Evolutionary conservation across 2,329 filamentous ascomycete species (phyloP).

Genomic region (Botrytis cinerea): DNA sequence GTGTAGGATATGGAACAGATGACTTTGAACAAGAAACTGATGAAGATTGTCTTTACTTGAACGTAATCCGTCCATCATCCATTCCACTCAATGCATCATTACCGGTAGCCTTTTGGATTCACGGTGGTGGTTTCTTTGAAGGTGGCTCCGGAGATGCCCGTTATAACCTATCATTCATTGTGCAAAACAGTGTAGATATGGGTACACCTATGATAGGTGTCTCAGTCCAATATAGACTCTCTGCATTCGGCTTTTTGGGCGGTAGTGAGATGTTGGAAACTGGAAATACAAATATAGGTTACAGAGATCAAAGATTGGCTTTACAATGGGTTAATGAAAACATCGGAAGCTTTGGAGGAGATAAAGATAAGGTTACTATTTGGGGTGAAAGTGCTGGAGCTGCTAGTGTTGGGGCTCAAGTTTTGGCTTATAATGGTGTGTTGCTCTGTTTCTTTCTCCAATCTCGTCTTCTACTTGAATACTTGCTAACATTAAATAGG

Average conservation of each 20-base stretch:
- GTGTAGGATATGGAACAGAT: conserved; percentile 36
- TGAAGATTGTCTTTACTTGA: conserved; percentile 58
- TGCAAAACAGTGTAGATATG: conserved; percentile 45
- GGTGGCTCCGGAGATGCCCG: conserved; percentile 31
- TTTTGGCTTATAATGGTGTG: conserved; percentile 49
- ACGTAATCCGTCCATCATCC: conserved; percentile 51
- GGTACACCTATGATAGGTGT: conserved; percentile 50
- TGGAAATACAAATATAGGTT: conserved; percentile 50
- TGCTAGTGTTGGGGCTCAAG: conserved; percentile 32
- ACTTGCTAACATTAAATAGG: conserved; percentile 39
- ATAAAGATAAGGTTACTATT: conserved; percentile 48
- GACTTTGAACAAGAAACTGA: conserved; percentile 27
- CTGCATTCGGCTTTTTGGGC: conserved; percentile 50
- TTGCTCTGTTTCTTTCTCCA: background rate
- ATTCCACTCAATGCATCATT: conserved; percentile 20
- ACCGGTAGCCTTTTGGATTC: conserved; percentile 60
- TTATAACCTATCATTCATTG: conserved; percentile 34
- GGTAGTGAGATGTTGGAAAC: conserved; percentile 44
- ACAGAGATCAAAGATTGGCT: conserved; percentile 48
- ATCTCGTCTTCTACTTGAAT: background rate
- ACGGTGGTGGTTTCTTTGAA: conserved; percentile 49
- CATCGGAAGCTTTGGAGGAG: conserved; percentile 48
- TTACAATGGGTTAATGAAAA: conserved; percentile 49
- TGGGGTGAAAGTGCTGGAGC: conserved; percentile 48
- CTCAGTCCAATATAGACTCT: conserved; percentile 49